phyloP scores from a whole-genome alignment of 2,329 filamentous ascomycete species.

The Fusarium irregulare region DNA sequence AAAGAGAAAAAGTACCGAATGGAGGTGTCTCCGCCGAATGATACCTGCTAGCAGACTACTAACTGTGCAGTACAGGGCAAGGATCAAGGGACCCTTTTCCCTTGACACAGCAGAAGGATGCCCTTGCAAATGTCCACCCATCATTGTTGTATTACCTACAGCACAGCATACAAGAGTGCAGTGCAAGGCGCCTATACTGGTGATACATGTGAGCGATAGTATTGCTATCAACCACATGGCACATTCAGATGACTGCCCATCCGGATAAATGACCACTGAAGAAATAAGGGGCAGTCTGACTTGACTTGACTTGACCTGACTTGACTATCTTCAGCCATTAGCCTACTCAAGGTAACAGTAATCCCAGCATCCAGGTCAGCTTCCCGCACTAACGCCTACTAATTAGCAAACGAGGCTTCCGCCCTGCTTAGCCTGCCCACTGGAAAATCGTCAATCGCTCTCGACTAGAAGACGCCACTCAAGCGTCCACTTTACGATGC shows the following conservation, averaged over 20 bases:
- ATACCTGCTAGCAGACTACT: neutral
- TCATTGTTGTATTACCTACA: neutral
- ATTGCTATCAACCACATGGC: conserved; percentile 5
- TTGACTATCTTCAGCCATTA: neutral
- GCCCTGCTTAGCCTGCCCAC: conserved; percentile 27
- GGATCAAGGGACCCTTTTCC: conserved; percentile 30
- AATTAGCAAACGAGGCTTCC: conserved; percentile 30
- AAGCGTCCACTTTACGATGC: conserved; percentile 32
- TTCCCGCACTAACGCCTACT: conserved; percentile 31
- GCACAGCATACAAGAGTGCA: conserved; percentile 1
- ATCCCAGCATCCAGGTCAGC: conserved; percentile 14
- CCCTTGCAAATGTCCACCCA: neutral
- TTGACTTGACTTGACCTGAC: neutral
- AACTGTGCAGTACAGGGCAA: neutral
- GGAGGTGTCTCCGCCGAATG: conserved; percentile 14
- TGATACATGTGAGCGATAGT: neutral
- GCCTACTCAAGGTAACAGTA: neutral
- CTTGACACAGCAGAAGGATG: conserved; percentile 11
- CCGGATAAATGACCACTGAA: conserved; percentile 5
- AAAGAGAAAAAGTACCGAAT: neutral
- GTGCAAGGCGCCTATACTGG: conserved; percentile 8
- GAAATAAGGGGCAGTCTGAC: conserved; percentile 29
- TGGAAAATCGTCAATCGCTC: conserved; percentile 27
- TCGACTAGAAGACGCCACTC: conserved; percentile 31
- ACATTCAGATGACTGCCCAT: conserved; percentile 1